Percentiles rank a stretch among this genome's conserved stretches.
These are phyloP conservation scores for Arachis monticola DNA, from an alignment of 331 rosid species.

Conservation along the genomic window DNA sequence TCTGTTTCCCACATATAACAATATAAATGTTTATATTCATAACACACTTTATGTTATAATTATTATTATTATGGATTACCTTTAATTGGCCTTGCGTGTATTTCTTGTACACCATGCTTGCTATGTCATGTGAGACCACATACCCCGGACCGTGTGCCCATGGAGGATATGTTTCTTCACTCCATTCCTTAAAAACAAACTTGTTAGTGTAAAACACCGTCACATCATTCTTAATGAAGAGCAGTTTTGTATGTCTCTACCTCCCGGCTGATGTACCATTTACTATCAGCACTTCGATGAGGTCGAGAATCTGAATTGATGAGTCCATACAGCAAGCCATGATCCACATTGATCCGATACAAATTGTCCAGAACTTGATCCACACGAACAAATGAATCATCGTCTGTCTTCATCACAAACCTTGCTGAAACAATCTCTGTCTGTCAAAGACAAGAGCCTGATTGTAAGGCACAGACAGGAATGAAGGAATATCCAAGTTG, in stretches of 20 bases:
- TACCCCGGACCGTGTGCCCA: constrained; percentile 99
- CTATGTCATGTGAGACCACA: constrained; percentile 85
- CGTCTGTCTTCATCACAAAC: constrained; percentile 97
- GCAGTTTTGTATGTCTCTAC: constrained; percentile 37
- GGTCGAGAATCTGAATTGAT: constrained; percentile 88
- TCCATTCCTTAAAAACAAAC: constrained; percentile 73
- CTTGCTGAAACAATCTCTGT: constrained; percentile 93
- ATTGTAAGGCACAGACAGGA: constrained; percentile 44
- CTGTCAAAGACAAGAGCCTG: constrained; percentile 58
- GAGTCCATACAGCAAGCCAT: constrained; percentile 90
- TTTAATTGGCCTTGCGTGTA: constrained; percentile 67
- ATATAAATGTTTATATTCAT: too few species aligned
- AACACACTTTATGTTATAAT: not conserved
- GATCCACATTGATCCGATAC: constrained; percentile 53
- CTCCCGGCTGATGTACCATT: constrained; percentile 94
- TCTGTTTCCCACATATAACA: constrained; percentile 58
- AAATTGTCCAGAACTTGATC: constrained; percentile 83
- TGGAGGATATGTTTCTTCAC: constrained; percentile 78
- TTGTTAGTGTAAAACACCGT: not conserved
- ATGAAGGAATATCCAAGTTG: constrained; percentile 28
- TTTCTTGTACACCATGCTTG: constrained; percentile 61
- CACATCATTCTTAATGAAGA: too few species aligned
- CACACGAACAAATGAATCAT: constrained; percentile 94
- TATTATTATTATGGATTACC: constrained; percentile 48
- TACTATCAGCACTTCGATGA: constrained; percentile 83